Evolutionary conservation across 345 rosid species (phyloP).

Genomic region (Eucalyptus guilfoylei): DNA sequence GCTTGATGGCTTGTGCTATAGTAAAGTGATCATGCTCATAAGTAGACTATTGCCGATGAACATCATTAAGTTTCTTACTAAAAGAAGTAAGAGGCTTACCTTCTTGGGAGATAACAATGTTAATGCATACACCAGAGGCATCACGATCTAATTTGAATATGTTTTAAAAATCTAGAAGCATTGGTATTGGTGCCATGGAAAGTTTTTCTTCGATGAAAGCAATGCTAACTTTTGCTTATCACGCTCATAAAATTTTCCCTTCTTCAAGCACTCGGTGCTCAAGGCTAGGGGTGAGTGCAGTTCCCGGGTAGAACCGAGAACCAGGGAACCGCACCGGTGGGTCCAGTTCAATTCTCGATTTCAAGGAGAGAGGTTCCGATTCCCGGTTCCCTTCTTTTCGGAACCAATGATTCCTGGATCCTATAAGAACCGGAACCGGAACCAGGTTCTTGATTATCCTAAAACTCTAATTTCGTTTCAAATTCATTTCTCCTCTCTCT

Average conservation of each 20-base stretch:
- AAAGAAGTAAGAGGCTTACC: neutral
- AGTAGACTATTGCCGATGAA: fast-evolving
- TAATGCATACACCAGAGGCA: fast-evolving
- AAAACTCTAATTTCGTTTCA: no score
- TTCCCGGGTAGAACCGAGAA: no score
- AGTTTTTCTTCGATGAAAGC: neutral
- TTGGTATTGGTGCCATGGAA: neutral
- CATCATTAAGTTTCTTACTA: neutral
- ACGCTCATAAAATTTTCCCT: neutral
- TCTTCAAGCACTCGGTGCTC: neutral
- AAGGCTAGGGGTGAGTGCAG: no score
- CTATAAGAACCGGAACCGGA: fast-evolving
- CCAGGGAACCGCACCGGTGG: fast-evolving
- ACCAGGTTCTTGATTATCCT: no score
- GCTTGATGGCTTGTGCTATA: neutral
- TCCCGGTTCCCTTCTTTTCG: no score
- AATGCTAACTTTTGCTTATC: neutral
- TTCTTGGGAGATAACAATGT: neutral
- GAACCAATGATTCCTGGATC: fast-evolving
- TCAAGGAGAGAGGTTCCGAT: no score
- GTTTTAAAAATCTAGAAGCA: neutral
- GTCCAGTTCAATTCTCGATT: fast-evolving
- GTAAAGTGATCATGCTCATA: neutral
- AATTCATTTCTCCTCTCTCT: no score
- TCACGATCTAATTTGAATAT: neutral